phyloP scores from a whole-genome alignment of 164 flowering plant species.

The Akebia trifoliata region DNA sequence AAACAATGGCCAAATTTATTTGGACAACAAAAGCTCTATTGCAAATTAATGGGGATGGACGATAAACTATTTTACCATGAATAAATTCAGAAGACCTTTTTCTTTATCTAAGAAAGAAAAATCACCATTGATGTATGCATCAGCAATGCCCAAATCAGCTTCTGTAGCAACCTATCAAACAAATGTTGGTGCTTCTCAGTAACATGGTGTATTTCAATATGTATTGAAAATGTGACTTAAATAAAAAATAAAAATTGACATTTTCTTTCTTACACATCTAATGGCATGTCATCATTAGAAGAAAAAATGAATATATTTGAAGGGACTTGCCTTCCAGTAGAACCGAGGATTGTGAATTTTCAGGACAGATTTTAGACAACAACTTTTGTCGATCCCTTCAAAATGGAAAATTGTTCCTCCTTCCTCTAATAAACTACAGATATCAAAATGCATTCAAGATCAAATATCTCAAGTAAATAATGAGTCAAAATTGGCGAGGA shows the following conservation, averaged over 20 bases:
- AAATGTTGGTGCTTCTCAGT: not conserved
- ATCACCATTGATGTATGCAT: too few relatives aligned
- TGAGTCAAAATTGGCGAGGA: not conserved
- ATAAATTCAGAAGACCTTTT: conserved; percentile 67
- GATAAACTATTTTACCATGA: conserved; percentile 41
- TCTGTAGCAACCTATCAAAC: conserved; percentile 58
- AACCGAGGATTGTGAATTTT: too few relatives aligned
- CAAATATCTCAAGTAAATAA: not conserved
- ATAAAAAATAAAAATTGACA: too few relatives aligned
- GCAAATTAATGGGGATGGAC: not conserved
- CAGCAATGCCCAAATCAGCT: conserved; percentile 93
- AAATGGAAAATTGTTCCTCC: conserved; percentile 74
- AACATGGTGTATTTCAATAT: not conserved
- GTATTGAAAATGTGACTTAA: too few relatives aligned
- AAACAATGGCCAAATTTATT: not conserved
- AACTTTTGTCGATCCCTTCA: conserved; percentile 45
- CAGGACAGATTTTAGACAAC: conserved; percentile 38
- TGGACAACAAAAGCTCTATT: not conserved
- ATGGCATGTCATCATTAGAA: too few relatives aligned
- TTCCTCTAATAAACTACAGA: conserved; percentile 74
- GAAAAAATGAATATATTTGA: not conserved
- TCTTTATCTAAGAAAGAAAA: conserved; percentile 64
- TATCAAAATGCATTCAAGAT: not conserved
- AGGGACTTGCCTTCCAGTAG: conserved; percentile 77
- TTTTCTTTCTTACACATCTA: too few relatives aligned